Conservation (phyloP, 2,329 filamentous ascomycete species). For the Rachicladosporium sp. region DNA sequence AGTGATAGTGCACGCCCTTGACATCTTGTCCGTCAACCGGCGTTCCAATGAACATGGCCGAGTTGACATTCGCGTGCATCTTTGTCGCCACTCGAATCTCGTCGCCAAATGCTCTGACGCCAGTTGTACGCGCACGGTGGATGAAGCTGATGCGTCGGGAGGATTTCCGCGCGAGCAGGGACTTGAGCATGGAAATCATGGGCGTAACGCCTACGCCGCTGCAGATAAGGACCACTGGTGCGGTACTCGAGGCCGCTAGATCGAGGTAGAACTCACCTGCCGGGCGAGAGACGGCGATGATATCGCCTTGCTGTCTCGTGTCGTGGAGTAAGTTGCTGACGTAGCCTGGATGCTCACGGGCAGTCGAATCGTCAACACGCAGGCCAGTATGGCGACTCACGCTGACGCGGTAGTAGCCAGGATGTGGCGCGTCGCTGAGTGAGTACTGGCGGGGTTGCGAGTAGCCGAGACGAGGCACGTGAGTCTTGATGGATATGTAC, state of each 20-base stretch:
- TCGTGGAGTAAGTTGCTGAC: conserved; percentile 61
- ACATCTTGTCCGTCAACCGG: conserved; percentile 34
- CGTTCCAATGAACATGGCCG: conserved; percentile 47
- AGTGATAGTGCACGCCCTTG: conserved; percentile 46
- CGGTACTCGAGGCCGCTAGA: conserved; percentile 28
- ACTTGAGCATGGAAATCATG: conserved; percentile 53
- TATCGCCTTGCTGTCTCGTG: conserved; percentile 49
- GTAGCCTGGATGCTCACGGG: conserved; percentile 45
- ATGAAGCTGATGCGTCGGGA: conserved; percentile 48
- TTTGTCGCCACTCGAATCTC: conserved; percentile 35
- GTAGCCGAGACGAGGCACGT: conserved; percentile 47
- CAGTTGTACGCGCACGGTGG: conserved; percentile 44
- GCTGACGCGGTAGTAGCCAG: conserved; percentile 55
- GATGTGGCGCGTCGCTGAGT: conserved; percentile 51
- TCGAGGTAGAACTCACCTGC: conserved; percentile 50
- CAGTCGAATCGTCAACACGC: conserved; percentile 31
- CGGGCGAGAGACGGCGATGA: conserved; percentile 55
- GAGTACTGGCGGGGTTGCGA: conserved; percentile 61
- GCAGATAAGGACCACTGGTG: conserved; percentile 53
- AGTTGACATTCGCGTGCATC: conserved; percentile 36
- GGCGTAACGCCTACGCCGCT: conserved; percentile 59
- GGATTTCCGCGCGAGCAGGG: conserved; percentile 27
- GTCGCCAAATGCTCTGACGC: conserved; percentile 43
- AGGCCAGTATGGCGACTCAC: conserved; percentile 55
- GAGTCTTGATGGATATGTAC: conserved; percentile 53